Evolutionary conservation across 768 basidiomycete species (phyloP).

Genomic region (Termitomyces bulborhizus): DNA sequence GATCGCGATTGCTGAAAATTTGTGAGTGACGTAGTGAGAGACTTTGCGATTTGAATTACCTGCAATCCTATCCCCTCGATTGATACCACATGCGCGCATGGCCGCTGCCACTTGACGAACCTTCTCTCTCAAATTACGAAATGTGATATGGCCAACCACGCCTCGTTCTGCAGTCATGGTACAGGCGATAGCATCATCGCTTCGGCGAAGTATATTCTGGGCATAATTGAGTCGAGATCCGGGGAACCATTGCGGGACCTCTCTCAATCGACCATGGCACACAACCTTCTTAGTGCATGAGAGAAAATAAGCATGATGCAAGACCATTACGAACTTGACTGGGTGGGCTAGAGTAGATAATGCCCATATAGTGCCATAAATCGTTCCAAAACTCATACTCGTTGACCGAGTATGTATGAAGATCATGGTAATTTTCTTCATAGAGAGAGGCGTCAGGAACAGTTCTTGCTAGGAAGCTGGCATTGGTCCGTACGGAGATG

Average conservation of each 20-base stretch:
- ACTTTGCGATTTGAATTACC: slow-evolving; percentile 29
- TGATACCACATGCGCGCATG: slow-evolving; percentile 47
- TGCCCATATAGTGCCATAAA: slow-evolving; percentile 54
- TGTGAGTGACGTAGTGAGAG: not conserved
- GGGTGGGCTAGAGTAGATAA: slow-evolving; percentile 50
- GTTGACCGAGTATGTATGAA: slow-evolving; percentile 61
- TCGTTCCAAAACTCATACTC: slow-evolving; percentile 63
- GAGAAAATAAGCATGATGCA: not conserved
- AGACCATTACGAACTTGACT: not conserved
- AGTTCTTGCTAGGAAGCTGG: not conserved
- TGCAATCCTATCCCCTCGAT: slow-evolving; percentile 57
- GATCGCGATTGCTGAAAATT: slow-evolving; percentile 49
- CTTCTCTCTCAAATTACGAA: slow-evolving; percentile 41
- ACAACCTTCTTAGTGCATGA: slow-evolving; percentile 26
- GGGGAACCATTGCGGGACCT: slow-evolving; percentile 63
- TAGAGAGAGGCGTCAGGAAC: not conserved
- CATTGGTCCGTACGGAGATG: slow-evolving; percentile 27
- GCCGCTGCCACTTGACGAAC: slow-evolving; percentile 54
- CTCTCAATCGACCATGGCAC: slow-evolving; percentile 35
- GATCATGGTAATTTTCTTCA: slow-evolving; percentile 54
- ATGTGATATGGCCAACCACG: slow-evolving; percentile 37
- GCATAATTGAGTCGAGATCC: slow-evolving; percentile 61
- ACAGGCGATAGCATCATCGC: slow-evolving; percentile 52
- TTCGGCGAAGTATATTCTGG: slow-evolving; percentile 54
- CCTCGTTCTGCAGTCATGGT: slow-evolving; percentile 53